Base-by-base conservation (phyloP, 176 grass and related monocot genomes). In the Carex pumila region DNA sequence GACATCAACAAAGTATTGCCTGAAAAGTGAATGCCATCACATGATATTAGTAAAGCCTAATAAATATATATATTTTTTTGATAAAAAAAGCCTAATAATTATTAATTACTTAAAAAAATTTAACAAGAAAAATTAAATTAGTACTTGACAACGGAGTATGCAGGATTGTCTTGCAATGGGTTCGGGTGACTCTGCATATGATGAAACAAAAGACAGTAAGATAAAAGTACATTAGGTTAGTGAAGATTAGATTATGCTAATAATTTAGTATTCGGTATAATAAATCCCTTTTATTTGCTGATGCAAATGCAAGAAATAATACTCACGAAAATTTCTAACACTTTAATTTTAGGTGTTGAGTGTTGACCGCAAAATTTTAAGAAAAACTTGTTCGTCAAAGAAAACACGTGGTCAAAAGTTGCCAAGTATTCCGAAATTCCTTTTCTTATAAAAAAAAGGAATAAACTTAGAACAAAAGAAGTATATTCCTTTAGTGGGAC, bases 81-180 rank as follows among this genome's bases (percentile, higher is more conserved):
- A 25, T 25, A 25, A 25, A 25, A 25, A 25, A 25, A 25, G 25
- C 25, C 25, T 25, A 25, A 25, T 25, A 25, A 25, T 25, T 25
- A 25, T 25, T 25, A 25, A 25, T 25, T 25, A 25, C 25, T 25
- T 25, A 25, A 25, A 25, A 25, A 25, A 25, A 25, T 25, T 25
- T 11, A 36, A 66, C 9, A 7, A 79, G 22, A 17, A 14, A 53
- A 15, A 37, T 2, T 25, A 61, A 45, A 60, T 41, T 57, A 80
- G 88, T 85, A 97, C 91, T 97, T 97, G 84, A 97, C 91, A 61
- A 94, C 90, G 5, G 94, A 89, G 81, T 97, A 97, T 39, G 94
- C 94, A 13, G 94, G 91, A 74, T 97, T 89, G 68, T 92, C 88
- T 88, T 97, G 94, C 61, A 97, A 90, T 14, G 91, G 94, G 83